Base-by-base conservation (phyloP, 371 early-diverging fungal genomes). In the Mortierella sp. region DNA sequence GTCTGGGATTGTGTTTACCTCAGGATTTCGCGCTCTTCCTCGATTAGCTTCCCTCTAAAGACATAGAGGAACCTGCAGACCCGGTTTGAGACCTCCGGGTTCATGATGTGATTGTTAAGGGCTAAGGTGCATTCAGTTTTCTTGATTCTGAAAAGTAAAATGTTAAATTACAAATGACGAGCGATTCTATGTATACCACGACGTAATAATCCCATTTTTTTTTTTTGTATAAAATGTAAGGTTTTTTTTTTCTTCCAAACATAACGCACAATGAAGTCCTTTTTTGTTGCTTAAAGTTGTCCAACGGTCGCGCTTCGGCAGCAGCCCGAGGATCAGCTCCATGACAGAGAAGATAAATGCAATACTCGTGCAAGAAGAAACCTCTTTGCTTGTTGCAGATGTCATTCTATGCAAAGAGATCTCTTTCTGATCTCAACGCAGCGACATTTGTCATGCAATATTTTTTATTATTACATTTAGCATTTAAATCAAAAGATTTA, bases 281-380 rank as follows among this genome's bases (percentile, higher is more conserved):
- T 78, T 74, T 63, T 67, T 60, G 74, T 62, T 72, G 69, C 57
- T 58, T 58, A 70, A 70, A 66, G 74, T 45, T 43, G 19, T 38
- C 69, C 70, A 74, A 78, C 71, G 79, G 79, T 78, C 79, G 79
- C 79, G 79, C 79, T 59, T 74, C 70, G 79, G 79, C 79, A 78
- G 79, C 79, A 78, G 79, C 79, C 79, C 22, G 79, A 58, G 74
- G 69, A 43, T 19, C 15, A 21, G 64, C 67, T 69, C 70, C 50
- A 67, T 67, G 70, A 58, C 70, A 64, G 9, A 63, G 74, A 78
- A 73, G 79, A 78, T 78, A 78, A 70, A 74, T 78, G 79, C 79
- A 78, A 78, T 70, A 70, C 74, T 67, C 63, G 70, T 69, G 74
- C 74, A 73, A 78, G 74, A 72, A 43, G 70, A 63, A 71, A 36